Evolutionary conservation across 768 basidiomycete species (phyloP), one percentile per base, ranked within the genome.

Genomic region (Boletellus ananiceps): DNA sequence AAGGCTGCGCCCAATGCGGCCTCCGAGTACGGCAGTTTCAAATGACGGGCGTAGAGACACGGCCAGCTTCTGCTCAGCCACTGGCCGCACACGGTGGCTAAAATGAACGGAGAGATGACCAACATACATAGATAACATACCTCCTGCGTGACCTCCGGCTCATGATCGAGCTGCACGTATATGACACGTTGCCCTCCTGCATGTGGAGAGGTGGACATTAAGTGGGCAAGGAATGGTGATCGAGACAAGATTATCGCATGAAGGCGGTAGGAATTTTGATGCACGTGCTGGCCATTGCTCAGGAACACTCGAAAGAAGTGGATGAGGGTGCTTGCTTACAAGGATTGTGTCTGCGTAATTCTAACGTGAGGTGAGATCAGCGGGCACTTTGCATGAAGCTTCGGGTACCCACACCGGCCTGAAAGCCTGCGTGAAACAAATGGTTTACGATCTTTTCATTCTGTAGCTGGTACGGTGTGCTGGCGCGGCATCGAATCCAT

Each of bases 161-260:
- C 86, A 52, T 81, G 79, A 58, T 86, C 83, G 52, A 93, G 72
- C 54, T 82, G 79, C 47, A 92, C 80, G 63, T 84, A 85, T 59
- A 93, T 80, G 47, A 80, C 73, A 56, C 83, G 79, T 59, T 83
- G 82, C 13, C 78, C 83, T 51, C 75, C 75, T 33, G 74, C 71
- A 67, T 82, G 83, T 21, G 84, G 83, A 31, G 85, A 83, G 42
- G 86, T 88, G 47, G 84, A 86, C 84, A 95, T 89, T 57, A 91
- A 75, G 66, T 92, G 89, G 35, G 86, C 88, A 61, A 94, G 80
- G 69, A 82, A 88, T 33, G 93, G 91, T 29, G 91, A 93, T 46
- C 86, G 84, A 52, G 90, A 88, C 54, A 94, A 75, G 56, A 93
- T 84, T 67, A 94, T 86, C 55, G 85, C 81, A 71, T 93, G 88